Conservation (phyloP, 2,329 filamentous ascomycete genomes). For the Fusarium sororula region DNA sequence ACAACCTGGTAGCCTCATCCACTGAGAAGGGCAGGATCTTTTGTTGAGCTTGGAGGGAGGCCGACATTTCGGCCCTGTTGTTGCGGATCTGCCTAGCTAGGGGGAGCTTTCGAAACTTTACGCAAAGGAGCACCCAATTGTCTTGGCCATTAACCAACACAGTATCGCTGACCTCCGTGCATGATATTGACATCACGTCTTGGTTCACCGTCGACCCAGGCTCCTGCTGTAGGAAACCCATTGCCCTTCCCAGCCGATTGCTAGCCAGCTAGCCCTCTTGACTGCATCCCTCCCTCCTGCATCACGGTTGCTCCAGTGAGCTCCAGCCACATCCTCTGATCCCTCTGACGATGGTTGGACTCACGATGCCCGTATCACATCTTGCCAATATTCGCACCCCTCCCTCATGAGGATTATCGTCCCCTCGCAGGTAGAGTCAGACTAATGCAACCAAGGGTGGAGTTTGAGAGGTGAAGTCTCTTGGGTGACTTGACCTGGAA, state of each 20-base stretch:
- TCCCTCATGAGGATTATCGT: constrained; percentile 33
- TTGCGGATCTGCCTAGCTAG: constrained; percentile 32
- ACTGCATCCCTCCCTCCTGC: constrained; percentile 30
- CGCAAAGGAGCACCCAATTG: constrained; percentile 19
- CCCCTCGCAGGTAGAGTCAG: constrained; percentile 24
- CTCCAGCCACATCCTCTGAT: constrained; percentile 41
- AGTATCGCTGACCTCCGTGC: constrained; percentile 35
- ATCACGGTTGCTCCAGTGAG: constrained; percentile 40
- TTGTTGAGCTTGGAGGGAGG: constrained; percentile 34
- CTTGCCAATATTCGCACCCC: constrained; percentile 37
- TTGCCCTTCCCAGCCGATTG: constrained; percentile 12
- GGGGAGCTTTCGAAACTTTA: constrained; percentile 35
- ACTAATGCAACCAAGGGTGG: constrained; percentile 39
- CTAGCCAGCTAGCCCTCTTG: constrained; percentile 14
- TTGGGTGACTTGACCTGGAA: constrained; percentile 19
- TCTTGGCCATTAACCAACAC: constrained; percentile 18
- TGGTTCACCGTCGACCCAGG: not conserved
- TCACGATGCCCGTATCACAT: constrained; percentile 39
- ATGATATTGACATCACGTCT: constrained; percentile 40
- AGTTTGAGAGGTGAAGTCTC: constrained; percentile 28
- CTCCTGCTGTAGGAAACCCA: not conserved
- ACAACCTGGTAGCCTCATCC: constrained; percentile 25
- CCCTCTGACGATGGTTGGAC: constrained; percentile 30
- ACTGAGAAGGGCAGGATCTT: constrained; percentile 29
- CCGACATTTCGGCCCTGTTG: constrained; percentile 34